Conservation (phyloP, 1,139 yeast species). For the Debaryomycetaceae sp. region DNA sequence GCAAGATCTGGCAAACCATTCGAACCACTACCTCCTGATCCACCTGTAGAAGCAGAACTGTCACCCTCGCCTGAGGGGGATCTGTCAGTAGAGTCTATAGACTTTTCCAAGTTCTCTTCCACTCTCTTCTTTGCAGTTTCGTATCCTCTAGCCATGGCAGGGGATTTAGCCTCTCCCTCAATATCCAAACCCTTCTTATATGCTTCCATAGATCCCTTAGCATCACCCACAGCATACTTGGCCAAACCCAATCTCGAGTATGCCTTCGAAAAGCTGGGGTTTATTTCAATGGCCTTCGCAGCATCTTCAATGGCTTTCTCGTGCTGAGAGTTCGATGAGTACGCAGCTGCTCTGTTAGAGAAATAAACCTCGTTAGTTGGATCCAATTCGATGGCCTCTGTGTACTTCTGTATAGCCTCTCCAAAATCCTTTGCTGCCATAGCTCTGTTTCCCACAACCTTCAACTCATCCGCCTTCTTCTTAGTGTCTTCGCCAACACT, state of each 20-base stretch:
- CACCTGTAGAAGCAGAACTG: constrained; percentile 14
- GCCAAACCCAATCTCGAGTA: constrained; percentile 96
- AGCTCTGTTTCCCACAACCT: constrained; percentile 84
- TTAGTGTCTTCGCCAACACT: constrained; percentile 54
- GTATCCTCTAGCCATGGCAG: constrained; percentile 89
- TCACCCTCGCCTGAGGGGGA: constrained; percentile 12
- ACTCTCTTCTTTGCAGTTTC: constrained; percentile 90
- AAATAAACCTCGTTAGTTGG: constrained; percentile 77
- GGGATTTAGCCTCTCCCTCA: constrained; percentile 83
- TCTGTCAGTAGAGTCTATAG: constrained; percentile 22
- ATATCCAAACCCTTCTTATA: constrained; percentile 81
- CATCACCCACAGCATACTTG: constrained; percentile 82
- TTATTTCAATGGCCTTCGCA: constrained; percentile 68
- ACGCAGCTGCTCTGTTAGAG: constrained; percentile 97
- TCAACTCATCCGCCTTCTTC: constrained; percentile 77
- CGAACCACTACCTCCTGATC: constrained; percentile 42
- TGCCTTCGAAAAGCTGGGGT: constrained; percentile 84
- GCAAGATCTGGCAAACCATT: constrained; percentile 74
- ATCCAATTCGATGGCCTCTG: constrained; percentile 73
- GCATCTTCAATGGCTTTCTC: constrained; percentile 83
- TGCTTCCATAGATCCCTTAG: constrained; percentile 86
- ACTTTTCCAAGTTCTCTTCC: constrained; percentile 61
- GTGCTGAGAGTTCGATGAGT: constrained; percentile 73
- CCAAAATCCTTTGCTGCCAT: constrained; percentile 77
- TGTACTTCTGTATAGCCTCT: constrained; percentile 70